phyloP scores from a whole-genome alignment of 176 grass and related monocot genomes.

The Ensete ventricosum region DNA sequence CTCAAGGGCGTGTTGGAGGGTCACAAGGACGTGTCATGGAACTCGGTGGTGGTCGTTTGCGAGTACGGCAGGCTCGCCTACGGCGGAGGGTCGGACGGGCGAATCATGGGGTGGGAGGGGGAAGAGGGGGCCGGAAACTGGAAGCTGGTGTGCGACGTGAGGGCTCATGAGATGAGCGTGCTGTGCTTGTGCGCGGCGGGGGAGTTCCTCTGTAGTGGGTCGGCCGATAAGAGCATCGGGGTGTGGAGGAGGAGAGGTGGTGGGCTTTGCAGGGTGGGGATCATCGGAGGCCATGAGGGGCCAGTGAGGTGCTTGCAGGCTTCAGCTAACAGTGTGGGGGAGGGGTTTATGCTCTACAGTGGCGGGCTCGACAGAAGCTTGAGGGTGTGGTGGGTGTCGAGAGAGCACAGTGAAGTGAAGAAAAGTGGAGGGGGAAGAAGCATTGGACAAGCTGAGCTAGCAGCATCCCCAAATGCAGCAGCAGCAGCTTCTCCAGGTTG shows the following conservation, averaged over 20 bases:
- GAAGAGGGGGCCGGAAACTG: slow-evolving; percentile 28
- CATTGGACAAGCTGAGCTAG: too few species aligned
- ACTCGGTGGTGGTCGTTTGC: slow-evolving; percentile 47
- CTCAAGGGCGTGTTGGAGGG: slow-evolving; percentile 38
- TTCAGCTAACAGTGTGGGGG: slow-evolving; percentile 33
- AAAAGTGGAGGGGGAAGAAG: not conserved
- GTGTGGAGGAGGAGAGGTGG: slow-evolving; percentile 46
- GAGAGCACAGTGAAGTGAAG: not conserved
- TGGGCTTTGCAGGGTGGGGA: slow-evolving; percentile 33
- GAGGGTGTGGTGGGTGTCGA: slow-evolving; percentile 89
- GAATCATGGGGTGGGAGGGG: slow-evolving; percentile 42
- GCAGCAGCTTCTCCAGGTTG: not conserved
- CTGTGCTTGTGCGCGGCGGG: slow-evolving; percentile 51
- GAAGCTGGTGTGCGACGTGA: slow-evolving; percentile 50
- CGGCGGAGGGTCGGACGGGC: slow-evolving; percentile 58
- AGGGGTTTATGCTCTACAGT: slow-evolving; percentile 72
- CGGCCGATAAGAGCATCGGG: slow-evolving; percentile 65
- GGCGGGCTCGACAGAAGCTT: slow-evolving; percentile 84
- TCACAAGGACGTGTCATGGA: slow-evolving; percentile 56
- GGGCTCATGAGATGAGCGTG: slow-evolving; percentile 63
- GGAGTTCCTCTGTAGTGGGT: slow-evolving; percentile 72
- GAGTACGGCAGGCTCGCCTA: slow-evolving; percentile 32
- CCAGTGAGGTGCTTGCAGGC: slow-evolving; percentile 85
- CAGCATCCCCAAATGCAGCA: too few species aligned
- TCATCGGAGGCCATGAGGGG: slow-evolving; percentile 54